These are phyloP conservation scores for Tuber borchii DNA, from an alignment of 495 filamentous ascomycete genomes.

Conservation along the genomic window DNA sequence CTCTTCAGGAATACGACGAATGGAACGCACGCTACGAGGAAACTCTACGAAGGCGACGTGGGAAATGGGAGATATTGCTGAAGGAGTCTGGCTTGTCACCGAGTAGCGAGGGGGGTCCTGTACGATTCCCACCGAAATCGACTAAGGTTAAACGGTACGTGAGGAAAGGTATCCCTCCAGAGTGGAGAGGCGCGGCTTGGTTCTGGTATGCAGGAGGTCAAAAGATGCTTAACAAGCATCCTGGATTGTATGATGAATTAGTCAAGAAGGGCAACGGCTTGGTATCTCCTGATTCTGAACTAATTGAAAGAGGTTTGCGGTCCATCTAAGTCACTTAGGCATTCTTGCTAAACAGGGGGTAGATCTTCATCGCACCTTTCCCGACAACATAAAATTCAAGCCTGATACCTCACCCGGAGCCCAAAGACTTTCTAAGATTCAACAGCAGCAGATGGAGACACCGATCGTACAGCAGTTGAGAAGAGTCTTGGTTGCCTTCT, in stretches of 20 bases:
- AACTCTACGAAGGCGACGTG: constrained; percentile 60
- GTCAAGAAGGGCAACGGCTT: constrained; percentile 58
- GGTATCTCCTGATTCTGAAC: constrained; percentile 67
- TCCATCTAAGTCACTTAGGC: neutral
- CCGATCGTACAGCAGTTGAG: constrained; percentile 73
- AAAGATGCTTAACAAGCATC: constrained; percentile 62
- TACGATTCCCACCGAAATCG: constrained; percentile 70
- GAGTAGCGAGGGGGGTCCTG: constrained; percentile 52
- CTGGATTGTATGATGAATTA: constrained; percentile 65
- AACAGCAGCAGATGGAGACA: constrained; percentile 54
- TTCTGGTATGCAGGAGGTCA: constrained; percentile 95
- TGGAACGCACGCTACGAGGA: constrained; percentile 69
- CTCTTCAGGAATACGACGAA: constrained; percentile 65
- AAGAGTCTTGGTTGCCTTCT: constrained; percentile 80
- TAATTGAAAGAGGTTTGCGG: constrained; percentile 64
- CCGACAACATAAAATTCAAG: constrained; percentile 88
- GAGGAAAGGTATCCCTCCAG: constrained; percentile 90
- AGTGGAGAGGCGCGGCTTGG: constrained; percentile 90
- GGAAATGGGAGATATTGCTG: constrained; percentile 75
- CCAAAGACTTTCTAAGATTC: constrained; percentile 37
- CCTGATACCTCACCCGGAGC: constrained; percentile 50
- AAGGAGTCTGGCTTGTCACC: constrained; percentile 67
- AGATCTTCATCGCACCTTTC: constrained; percentile 91
- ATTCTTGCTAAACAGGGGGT: constrained; percentile 12
- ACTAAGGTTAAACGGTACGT: constrained; percentile 80